phyloP scores from a whole-genome alignment of 345 rosid species.

The Brassica carinata region DNA sequence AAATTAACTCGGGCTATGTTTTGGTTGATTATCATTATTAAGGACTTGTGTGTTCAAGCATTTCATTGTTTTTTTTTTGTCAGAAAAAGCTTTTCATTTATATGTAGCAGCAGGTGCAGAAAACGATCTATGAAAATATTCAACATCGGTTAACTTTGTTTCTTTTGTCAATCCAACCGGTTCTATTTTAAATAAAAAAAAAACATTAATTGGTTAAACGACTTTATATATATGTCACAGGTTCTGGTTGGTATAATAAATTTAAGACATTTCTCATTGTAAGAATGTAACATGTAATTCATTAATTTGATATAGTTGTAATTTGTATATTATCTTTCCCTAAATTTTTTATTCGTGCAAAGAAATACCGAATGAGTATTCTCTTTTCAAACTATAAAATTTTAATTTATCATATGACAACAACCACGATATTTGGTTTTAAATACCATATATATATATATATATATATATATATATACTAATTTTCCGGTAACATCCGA shows the following conservation, averaged over 20 bases:
- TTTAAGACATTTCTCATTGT: neutral
- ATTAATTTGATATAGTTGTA: neutral
- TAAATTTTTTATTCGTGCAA: too few relatives aligned
- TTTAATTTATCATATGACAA: too few relatives aligned
- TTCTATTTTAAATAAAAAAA: too few relatives aligned
- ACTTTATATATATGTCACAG: neutral
- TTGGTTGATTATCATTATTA: neutral
- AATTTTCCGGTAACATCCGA: too few relatives aligned
- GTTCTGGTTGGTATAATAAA: neutral
- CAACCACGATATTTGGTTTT: too few relatives aligned
- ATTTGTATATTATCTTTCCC: too few relatives aligned
- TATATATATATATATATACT: too few relatives aligned
- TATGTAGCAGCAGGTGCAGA: neutral
- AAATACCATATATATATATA: too few relatives aligned
- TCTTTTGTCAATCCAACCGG: neutral
- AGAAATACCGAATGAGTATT: too few relatives aligned
- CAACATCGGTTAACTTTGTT: neutral
- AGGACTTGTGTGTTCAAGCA: neutral
- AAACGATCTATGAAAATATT: neutral
- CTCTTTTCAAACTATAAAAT: too few relatives aligned
- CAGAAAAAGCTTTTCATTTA: neutral
- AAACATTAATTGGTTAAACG: neutral
- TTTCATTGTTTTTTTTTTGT: neutral
- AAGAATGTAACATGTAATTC: neutral
- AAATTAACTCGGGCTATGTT: neutral